Evolutionary conservation across 345 rosid species (phyloP).

Genomic region (Acer negundo): DNA sequence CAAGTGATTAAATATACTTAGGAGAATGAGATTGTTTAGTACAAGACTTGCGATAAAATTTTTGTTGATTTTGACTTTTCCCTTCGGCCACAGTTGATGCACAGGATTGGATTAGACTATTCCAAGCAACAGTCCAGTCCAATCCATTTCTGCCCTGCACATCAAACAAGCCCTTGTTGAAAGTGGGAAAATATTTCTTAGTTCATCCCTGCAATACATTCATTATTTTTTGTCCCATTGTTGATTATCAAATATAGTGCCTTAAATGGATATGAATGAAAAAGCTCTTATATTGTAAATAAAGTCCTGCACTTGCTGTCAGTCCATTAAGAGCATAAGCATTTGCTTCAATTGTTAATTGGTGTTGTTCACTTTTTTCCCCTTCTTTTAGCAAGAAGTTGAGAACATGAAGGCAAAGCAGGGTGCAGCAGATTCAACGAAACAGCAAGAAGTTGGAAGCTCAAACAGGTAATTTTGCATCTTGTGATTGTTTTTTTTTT

Average conservation of each 20-base stretch:
- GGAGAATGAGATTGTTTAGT: background rate
- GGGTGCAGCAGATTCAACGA: slow-evolving; percentile 36
- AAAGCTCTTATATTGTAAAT: slow-evolving; percentile 4
- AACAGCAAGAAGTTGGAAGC: slow-evolving; percentile 33
- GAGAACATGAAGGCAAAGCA: slow-evolving; percentile 61
- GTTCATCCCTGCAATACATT: background rate
- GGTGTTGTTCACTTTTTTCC: slow-evolving; percentile 6
- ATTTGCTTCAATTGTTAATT: slow-evolving; percentile 17
- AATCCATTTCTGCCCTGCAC: no score
- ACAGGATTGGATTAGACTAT: background rate
- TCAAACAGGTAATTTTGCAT: slow-evolving; percentile 46
- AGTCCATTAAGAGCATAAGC: background rate
- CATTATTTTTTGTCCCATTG: background rate
- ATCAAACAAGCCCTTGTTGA: no score
- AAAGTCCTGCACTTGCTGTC: background rate
- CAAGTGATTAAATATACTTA: background rate
- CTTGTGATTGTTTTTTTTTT: background rate
- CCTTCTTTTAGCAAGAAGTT: slow-evolving; percentile 59
- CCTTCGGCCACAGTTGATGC: background rate
- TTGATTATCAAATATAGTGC: background rate
- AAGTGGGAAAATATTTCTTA: background rate
- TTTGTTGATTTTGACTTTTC: background rate
- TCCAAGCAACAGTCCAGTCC: background rate
- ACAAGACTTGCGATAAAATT: background rate
- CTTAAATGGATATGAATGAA: background rate